phyloP scores from a whole-genome alignment of 1,284 basidiomycete genomes.

The Porodaedalea pini region DNA sequence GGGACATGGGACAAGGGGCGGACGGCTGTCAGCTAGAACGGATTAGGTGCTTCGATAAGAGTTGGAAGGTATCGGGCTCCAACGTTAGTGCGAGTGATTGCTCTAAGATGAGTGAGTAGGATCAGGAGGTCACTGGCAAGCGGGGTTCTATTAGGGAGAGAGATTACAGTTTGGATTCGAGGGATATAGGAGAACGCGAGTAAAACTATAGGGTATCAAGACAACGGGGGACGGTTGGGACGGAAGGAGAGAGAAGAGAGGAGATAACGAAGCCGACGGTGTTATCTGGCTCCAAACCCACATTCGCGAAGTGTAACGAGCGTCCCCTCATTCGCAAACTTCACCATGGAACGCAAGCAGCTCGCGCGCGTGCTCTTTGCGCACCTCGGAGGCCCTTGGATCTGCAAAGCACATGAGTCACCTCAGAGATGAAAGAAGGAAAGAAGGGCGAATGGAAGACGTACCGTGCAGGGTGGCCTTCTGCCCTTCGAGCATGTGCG shows the following conservation, averaged over 20 bases:
- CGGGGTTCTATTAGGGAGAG: not conserved
- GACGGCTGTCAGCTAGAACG: no score
- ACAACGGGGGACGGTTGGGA: no score
- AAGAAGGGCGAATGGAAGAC: constrained; percentile 20
- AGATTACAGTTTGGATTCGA: not conserved
- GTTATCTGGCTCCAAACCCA: not conserved
- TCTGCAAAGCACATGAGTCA: constrained; percentile 27
- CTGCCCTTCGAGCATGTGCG: constrained; percentile 43
- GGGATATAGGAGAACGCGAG: no score
- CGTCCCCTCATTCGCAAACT: not conserved
- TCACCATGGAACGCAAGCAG: constrained; percentile 34
- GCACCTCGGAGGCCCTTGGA: constrained; percentile 36
- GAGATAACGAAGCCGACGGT: not conserved
- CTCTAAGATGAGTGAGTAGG: not conserved
- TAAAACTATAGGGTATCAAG: no score
- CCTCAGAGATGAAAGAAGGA: not conserved
- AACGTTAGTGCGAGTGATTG: not conserved
- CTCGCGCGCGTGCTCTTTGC: constrained; percentile 44
- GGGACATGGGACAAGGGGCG: no score
- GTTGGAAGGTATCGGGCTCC: no score
- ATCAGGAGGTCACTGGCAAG: not conserved
- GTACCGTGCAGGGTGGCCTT: constrained; percentile 46
- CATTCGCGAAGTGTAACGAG: not conserved
- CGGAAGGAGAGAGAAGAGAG: not conserved
- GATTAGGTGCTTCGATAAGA: no score